A percentile compares a stretch with the other conserved stretches of the same genome.
phyloP scores from a whole-genome alignment of 192 early-diverging fungal genomes.

The Backusella westeae region DNA sequence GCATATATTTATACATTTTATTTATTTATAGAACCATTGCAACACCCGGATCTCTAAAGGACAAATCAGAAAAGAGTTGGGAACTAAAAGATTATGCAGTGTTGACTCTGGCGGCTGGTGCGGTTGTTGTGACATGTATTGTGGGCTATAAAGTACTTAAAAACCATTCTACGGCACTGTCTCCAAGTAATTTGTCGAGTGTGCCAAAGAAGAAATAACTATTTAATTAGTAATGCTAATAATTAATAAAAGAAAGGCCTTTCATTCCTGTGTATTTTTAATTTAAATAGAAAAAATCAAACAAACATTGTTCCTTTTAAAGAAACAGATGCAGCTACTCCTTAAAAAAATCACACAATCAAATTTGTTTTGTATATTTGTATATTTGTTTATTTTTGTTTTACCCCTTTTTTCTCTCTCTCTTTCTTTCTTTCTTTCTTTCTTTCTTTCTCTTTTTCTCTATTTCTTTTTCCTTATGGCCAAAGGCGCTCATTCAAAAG shows the following conservation, averaged over 20 bases:
- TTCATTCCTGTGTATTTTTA: neutral
- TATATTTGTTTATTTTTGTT: neutral
- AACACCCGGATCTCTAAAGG: slow-evolving; percentile 31
- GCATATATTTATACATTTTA: neutral
- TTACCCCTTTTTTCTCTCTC: neutral
- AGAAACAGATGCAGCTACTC: neutral
- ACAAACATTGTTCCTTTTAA: neutral
- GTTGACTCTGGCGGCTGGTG: slow-evolving; percentile 26
- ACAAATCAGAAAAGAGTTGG: slow-evolving; percentile 31
- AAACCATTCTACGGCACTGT: slow-evolving; percentile 19
- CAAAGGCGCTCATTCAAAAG: neutral
- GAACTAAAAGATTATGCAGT: slow-evolving; percentile 23
- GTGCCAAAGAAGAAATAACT: slow-evolving; percentile 19
- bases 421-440: neutral
- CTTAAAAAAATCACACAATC: neutral
- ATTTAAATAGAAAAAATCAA: neutral
- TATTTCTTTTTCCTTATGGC: neutral
- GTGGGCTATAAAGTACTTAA: slow-evolving; percentile 36
- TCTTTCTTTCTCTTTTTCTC: neutral
- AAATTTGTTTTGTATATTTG: neutral
- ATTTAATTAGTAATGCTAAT: slow-evolving; percentile 8
- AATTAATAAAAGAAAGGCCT: neutral
- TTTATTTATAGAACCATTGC: slow-evolving; percentile 22
- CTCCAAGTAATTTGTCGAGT: neutral
- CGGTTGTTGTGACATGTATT: slow-evolving; percentile 26